A percentile compares a stretch with the other conserved stretches of the same genome.
Conservation (phyloP, 2,329 filamentous ascomycete species). For the Trichocomaceae sp. region DNA sequence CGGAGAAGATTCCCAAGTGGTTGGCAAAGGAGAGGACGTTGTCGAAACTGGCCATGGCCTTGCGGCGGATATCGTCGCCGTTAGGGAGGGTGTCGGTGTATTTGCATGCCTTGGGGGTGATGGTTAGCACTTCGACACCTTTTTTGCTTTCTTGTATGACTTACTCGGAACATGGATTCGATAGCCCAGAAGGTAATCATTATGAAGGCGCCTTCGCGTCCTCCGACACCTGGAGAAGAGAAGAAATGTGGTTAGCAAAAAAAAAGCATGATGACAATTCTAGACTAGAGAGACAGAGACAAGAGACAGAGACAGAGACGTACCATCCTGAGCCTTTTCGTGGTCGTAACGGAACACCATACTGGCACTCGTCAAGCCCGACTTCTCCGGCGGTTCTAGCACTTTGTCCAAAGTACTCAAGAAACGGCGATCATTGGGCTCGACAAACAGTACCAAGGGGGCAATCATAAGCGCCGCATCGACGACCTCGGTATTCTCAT, state of each 20-base stretch:
- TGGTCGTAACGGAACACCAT: slow-evolving; percentile 72
- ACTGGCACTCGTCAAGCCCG: slow-evolving; percentile 66
- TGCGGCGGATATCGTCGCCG: slow-evolving; percentile 26
- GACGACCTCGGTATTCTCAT: slow-evolving; percentile 62
- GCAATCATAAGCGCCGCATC: slow-evolving; percentile 71
- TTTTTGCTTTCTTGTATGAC: slow-evolving; percentile 17
- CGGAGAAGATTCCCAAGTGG: slow-evolving; percentile 70
- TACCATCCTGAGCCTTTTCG: slow-evolving; percentile 61
- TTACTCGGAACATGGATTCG: slow-evolving; percentile 66
- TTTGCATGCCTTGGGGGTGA: slow-evolving; percentile 17
- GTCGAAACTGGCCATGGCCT: slow-evolving; percentile 64
- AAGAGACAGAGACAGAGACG: too few relatives aligned
- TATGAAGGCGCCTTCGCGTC: slow-evolving; percentile 67
- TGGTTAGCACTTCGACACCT: not conserved
- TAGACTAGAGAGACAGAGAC: slow-evolving; percentile 9
- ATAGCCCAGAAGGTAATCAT: slow-evolving; percentile 84
- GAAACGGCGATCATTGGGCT: slow-evolving; percentile 70
- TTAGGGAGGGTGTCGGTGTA: slow-evolving; percentile 28
- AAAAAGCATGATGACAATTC: not conserved
- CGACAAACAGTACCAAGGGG: slow-evolving; percentile 71
- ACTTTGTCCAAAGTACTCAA: slow-evolving; percentile 65
- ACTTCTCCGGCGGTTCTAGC: slow-evolving; percentile 64
- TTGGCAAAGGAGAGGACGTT: slow-evolving; percentile 72
- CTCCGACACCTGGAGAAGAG: slow-evolving; percentile 55
- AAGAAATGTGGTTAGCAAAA: slow-evolving; percentile 15